These are phyloP conservation scores for Epicoccum nigrum DNA, from an alignment of 2,329 filamentous ascomycete genomes.

Conservation along the genomic window DNA sequence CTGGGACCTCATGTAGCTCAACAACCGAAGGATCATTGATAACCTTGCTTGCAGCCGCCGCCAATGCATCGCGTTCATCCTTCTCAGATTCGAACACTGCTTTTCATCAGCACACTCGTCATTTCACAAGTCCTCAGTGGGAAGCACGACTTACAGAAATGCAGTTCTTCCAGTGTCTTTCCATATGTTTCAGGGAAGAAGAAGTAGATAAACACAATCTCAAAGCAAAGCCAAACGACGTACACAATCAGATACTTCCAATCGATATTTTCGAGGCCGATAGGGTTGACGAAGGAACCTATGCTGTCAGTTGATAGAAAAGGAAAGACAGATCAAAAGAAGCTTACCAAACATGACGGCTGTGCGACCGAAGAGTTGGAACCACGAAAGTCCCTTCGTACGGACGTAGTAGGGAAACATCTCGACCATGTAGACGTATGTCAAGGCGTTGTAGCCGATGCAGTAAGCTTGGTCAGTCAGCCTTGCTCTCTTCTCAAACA, in stretches of 20 bases:
- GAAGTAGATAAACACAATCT: slow-evolving; percentile 46
- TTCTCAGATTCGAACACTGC: slow-evolving; percentile 40
- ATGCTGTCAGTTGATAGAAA: neutral
- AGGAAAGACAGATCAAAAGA: neutral
- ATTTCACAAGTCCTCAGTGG: too few relatives aligned
- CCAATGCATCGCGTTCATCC: slow-evolving; percentile 27
- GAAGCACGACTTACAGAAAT: slow-evolving; percentile 30
- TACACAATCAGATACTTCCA: slow-evolving; percentile 72
- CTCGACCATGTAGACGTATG: slow-evolving; percentile 61
- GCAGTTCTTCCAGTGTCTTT: slow-evolving; percentile 43
- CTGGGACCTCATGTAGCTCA: slow-evolving; percentile 32
- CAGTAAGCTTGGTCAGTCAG: slow-evolving; percentile 52
- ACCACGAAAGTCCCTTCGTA: slow-evolving; percentile 58
- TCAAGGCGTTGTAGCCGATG: slow-evolving; percentile 63
- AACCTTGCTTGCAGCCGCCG: slow-evolving; percentile 31
- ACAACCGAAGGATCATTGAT: slow-evolving; percentile 24
- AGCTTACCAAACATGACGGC: slow-evolving; percentile 60
- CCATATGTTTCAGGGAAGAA: slow-evolving; percentile 44
- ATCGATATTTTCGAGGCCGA: slow-evolving; percentile 64
- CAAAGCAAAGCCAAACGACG: slow-evolving; percentile 45
- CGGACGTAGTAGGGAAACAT: slow-evolving; percentile 58
- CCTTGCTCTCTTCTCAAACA: too few relatives aligned
- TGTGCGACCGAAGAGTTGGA: slow-evolving; percentile 68
- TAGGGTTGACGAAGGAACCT: slow-evolving; percentile 65
- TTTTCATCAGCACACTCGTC: neutral